Base-by-base conservation (phyloP, 805 yeast genomes). In the Cyberlindnera misumaiensis region DNA sequence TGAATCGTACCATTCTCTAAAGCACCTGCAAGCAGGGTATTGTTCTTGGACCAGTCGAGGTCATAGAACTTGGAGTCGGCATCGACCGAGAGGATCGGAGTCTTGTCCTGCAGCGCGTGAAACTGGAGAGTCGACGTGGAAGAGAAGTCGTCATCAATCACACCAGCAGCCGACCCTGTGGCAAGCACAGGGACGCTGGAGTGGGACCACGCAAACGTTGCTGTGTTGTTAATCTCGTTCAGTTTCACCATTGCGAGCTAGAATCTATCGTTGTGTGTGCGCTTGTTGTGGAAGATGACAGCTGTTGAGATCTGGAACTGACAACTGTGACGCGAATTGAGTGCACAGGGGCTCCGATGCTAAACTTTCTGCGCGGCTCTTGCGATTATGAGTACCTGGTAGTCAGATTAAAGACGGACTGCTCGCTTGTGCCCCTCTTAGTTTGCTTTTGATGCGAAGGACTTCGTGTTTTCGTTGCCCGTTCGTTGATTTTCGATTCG, bases 191-290 rank as follows among this genome's bases (percentile, higher is more conserved):
- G 97, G 44, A 78, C 63, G 38, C 60, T 59, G 49, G 77, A 84
- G 47, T 80, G 75, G 33, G 96, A 85, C 97, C 97, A 90, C 32
- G 97, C 95, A 65, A 93, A 87, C n/a, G 95, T 80, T 37, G 96
- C 89, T 11, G 96, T 85, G 51, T 87, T 73, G 45, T 76, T 70
- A 55, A 86, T 77, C 62, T 89, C 96, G 60, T 78, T 76, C 49
- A 93, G 71, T 64, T 86, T 87, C 52, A 87, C 90, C 89, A 82
- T 51, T 12, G 30, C 20, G 13, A 20, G 17, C 9, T 12, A 16
- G 27, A 14, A 13, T 7, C 30, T 13, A 26, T n/a, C 25, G 11
- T 10, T 28, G 30, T 27, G n/a, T 8, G n/a, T 3, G 29, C n/a
- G 29, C n/a, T 12, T 12, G 30, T n/a, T 12, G 17, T 13, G 16